These are phyloP conservation scores for Galerina marginata DNA, from an alignment of 768 basidiomycete genomes.

Conservation along the genomic window DNA sequence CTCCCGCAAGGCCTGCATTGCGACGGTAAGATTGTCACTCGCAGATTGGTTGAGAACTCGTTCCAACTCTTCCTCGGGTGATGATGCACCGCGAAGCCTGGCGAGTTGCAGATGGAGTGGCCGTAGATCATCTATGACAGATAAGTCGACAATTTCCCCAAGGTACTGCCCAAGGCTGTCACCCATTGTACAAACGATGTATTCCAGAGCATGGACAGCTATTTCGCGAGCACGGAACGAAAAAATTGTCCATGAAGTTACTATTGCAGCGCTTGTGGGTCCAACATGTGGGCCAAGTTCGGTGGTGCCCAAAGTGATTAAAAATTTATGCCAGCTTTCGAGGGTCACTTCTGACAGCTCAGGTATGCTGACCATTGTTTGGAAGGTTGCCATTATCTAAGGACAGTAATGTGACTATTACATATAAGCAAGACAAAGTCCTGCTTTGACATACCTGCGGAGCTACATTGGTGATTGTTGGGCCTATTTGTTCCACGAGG, in stretches of 20 bases:
- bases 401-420: not conserved
- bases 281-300: slow-evolving; percentile 89
- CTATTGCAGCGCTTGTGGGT: slow-evolving; percentile 83
- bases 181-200: slow-evolving; percentile 71
- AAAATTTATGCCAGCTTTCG: slow-evolving; percentile 79
- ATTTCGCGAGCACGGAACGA: slow-evolving; percentile 52
- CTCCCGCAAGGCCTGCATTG: slow-evolving; percentile 75
- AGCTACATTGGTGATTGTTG: slow-evolving; percentile 74
- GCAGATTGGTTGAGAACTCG: slow-evolving; percentile 74
- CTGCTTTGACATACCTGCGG: slow-evolving; percentile 70
- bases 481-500: slow-evolving; percentile 72
- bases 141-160: slow-evolving; percentile 82
- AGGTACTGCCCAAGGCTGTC: slow-evolving; percentile 59
- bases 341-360: slow-evolving; percentile 83
- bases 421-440: not conserved
- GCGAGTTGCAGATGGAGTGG: slow-evolving; percentile 48
- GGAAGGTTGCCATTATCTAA: slow-evolving; percentile 95
- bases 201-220: slow-evolving; percentile 66
- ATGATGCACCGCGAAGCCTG: slow-evolving; percentile 51
- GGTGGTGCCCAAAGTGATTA: slow-evolving; percentile 63
- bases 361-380: slow-evolving; percentile 80
- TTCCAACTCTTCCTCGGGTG: slow-evolving; percentile 58
- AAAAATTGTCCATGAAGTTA: slow-evolving; percentile 77
- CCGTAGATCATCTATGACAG: slow-evolving; percentile 68
- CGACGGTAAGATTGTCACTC: slow-evolving; percentile 83